Percentiles rank a stretch among this genome's conserved stretches.
phyloP scores from a whole-genome alignment of 352 stramenopile genomes.

The Pythium plurisporium region DNA sequence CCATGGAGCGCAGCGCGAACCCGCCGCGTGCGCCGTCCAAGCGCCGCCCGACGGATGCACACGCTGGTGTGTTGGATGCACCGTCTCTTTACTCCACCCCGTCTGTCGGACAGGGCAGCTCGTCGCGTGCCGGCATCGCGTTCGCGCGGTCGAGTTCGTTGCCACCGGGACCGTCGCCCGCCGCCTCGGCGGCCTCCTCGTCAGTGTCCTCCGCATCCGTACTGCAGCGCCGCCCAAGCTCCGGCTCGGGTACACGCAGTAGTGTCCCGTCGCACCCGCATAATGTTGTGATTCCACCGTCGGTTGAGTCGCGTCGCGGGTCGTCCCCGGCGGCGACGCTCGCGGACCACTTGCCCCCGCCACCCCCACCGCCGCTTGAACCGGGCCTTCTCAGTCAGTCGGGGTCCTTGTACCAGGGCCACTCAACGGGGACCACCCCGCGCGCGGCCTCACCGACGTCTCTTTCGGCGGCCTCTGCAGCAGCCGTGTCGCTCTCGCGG shows the following conservation, averaged over 20 bases:
- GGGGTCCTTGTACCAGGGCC: not conserved
- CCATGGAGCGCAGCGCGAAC: constrained; percentile 21
- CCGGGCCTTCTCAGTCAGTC: constrained; percentile 4
- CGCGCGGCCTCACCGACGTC: constrained; percentile 9
- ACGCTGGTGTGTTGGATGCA: constrained; percentile 1
- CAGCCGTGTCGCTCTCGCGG: constrained; percentile 21
- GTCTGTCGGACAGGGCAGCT: not conserved
- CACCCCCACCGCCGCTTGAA: constrained; percentile 20
- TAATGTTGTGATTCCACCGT: constrained; percentile 25
- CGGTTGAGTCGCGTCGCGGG: not conserved
- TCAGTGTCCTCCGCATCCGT: not conserved
- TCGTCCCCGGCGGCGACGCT: constrained; percentile 1
- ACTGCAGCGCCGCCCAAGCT: constrained; percentile 5
- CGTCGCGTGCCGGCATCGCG: not conserved
- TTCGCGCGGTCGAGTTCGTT: constrained; percentile 11
- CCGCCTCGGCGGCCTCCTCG: not conserved
- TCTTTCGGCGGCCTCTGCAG: constrained; percentile 16
- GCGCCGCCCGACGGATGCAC: constrained; percentile 17
- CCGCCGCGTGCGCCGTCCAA: constrained; percentile 29
- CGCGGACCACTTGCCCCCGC: constrained; percentile 18
- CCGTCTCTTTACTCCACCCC: not conserved
- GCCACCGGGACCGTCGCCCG: not conserved
- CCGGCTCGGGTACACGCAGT: constrained; percentile 10
- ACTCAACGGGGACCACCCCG: not conserved
- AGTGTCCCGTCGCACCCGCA: constrained; percentile 6